These are phyloP conservation scores for Fusarium pseudograminearum DNA, from an alignment of 2,329 filamentous ascomycete genomes.

Conservation along the genomic window DNA sequence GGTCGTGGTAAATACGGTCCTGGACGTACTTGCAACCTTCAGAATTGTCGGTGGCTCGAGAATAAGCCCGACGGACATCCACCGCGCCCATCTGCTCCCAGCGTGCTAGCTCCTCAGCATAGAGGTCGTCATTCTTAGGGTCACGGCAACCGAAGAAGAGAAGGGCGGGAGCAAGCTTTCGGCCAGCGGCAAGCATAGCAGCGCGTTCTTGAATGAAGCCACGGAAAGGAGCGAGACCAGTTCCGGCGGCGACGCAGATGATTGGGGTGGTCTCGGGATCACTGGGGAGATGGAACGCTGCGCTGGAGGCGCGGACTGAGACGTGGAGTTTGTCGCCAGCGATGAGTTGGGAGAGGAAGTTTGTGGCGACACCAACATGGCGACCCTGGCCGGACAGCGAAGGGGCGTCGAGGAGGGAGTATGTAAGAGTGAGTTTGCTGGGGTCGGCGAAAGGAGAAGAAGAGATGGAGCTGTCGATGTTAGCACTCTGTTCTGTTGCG, in stretches of 20 bases:
- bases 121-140: conserved; percentile 68
- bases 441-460: conserved; percentile 75
- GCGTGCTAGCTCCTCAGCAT: conserved; percentile 66
- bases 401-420: conserved; percentile 71
- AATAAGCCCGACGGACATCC: conserved; percentile 69
- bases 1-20: conserved; percentile 56
- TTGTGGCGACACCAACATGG: conserved; percentile 71
- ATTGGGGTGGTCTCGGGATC: conserved; percentile 61
- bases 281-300: conserved; percentile 64
- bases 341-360: conserved; percentile 66
- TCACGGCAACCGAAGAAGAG: conserved; percentile 74
- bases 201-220: conserved; percentile 73
- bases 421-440: conserved; percentile 72
- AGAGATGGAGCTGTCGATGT: conserved; percentile 70
- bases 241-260: conserved; percentile 64
- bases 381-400: conserved; percentile 63
- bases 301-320: conserved; percentile 58
- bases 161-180: conserved; percentile 69
- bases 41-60: conserved; percentile 55
- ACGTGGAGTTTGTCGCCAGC: conserved; percentile 61
- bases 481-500: not conserved
- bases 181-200: conserved; percentile 61
- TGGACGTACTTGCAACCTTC: conserved; percentile 64
- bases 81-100: conserved; percentile 68
- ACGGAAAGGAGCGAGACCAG: conserved; percentile 72